Base-by-base conservation (phyloP, 305 asterid species). In the Fraxinus sp. region DNA sequence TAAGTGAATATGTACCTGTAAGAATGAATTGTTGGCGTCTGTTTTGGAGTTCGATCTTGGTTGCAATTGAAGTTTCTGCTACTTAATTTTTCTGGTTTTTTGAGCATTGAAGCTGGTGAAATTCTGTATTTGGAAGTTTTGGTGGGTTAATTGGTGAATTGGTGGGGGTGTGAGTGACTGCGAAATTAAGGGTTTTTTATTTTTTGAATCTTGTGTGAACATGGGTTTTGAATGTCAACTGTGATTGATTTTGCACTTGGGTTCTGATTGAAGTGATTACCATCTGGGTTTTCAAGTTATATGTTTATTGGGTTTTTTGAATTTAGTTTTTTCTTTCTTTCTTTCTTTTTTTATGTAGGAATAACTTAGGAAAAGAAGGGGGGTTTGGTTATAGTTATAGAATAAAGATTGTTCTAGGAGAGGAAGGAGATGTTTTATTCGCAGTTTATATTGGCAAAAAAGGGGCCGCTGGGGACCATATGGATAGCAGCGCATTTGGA, bases 401-500 rank as follows among this genome's bases (percentile, higher is more conserved):
- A 70, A 70, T 14, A 70, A 30, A 32, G 22, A 28, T 70, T 70
- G 76, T 70, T 28, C 6, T 3, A 24, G 72, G 35, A 11, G 24
- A 30, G 79, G 6, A 46, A 82, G 75, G 88, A 89, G 35, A 95
- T 95, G 99, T 95, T 95, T 78, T 95, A 94, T 87, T 95, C 99
- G 0, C 99, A 95, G 86, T 95, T 95, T 82, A 95, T 95, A 89
- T 88, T 95, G 88, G 99, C 99, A 0, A 95, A 95, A 83, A 95
- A 95, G 95, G 99, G 99, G 76, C 99, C 99, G 22, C 64, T 95
- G 35, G 99, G 99, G 74, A 95, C 99, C 59, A 94, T 96, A 83
- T 96, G 99, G 99, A 96, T 96, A 73, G 99, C 99, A 7, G 99
- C 99, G 2, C 99, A 96, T 92, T 87, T 96, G 82, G 99, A 96